Conservation (phyloP, 805 yeast species). For the Pichia nakasei region DNA sequence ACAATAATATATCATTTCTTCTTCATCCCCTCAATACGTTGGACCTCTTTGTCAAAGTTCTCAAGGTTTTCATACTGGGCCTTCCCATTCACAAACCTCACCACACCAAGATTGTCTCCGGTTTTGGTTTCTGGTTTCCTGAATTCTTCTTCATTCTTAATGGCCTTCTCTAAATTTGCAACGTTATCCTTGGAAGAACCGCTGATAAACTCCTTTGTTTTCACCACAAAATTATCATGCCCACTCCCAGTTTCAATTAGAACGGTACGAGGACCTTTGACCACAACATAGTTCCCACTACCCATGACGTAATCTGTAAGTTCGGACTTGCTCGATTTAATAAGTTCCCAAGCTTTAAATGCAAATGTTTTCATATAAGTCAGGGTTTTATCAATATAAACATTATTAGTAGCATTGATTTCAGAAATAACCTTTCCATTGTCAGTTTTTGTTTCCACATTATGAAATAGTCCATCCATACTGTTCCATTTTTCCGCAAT, state of each 20-base stretch:
- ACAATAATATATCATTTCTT: background rate
- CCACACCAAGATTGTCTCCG: conserved; percentile 41
- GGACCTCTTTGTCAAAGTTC: conserved; percentile 30
- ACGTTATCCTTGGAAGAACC: conserved; percentile 2
- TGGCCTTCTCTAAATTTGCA: conserved; percentile 16
- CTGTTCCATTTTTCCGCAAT: conserved; percentile 12
- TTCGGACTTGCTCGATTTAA: background rate
- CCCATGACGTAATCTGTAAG: conserved; percentile 20
- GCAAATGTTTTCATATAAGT: background rate
- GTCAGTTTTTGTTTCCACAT: background rate
- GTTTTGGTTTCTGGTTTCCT: conserved; percentile 18
- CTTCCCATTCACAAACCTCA: conserved; percentile 34
- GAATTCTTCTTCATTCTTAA: conserved; percentile 15
- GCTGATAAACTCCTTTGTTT: background rate
- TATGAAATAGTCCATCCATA: conserved; percentile 5
- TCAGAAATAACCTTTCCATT: background rate
- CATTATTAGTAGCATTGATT: background rate
- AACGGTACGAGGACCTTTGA: conserved; percentile 47
- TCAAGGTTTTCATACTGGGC: conserved; percentile 37
- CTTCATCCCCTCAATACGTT: conserved; percentile 21
- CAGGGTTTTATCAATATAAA: background rate
- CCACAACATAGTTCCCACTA: conserved; percentile 37
- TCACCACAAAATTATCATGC: conserved; percentile 16
- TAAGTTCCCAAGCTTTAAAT: background rate
- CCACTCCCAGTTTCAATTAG: conserved; percentile 38